phyloP scores from a whole-genome alignment of 1,139 yeast genomes.

The Saccharomyces hybrid region DNA sequence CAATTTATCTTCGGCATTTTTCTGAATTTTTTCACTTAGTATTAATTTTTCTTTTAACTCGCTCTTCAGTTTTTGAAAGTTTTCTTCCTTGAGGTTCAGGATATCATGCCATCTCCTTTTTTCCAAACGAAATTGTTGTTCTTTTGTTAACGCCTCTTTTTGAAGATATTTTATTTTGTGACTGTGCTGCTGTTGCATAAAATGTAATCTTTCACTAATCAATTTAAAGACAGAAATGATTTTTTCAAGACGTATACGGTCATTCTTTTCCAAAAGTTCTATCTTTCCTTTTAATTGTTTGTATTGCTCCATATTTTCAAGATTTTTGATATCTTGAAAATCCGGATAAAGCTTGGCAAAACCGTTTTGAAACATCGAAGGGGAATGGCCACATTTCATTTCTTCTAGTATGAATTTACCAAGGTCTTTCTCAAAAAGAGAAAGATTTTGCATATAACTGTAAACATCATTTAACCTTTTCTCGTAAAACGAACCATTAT shows the following conservation, averaged over 20 bases:
- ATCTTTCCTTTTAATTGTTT: background rate
- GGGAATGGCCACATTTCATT: background rate
- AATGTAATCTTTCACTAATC: background rate
- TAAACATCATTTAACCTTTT: background rate
- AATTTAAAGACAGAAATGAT: background rate
- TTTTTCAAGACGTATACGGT: background rate
- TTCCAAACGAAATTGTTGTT: background rate
- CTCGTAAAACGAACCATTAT: background rate
- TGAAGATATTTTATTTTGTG: background rate
- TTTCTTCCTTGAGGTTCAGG: background rate
- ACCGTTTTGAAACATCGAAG: background rate
- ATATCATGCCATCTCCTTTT: background rate
- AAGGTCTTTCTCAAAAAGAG: background rate
- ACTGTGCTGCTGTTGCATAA: background rate
- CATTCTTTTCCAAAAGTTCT: background rate
- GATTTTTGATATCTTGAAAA: background rate
- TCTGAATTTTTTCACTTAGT: background rate
- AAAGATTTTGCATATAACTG: background rate
- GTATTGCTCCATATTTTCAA: background rate
- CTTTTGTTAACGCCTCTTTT: background rate
- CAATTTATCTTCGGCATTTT: background rate
- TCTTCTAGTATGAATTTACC: background rate
- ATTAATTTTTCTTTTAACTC: background rate
- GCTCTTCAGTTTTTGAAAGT: slow-evolving; percentile 1
- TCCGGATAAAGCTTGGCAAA: background rate